Percentiles rank a stretch among this genome's conserved stretches.
These are phyloP conservation scores for Debaryomycetaceae sp. DNA, from an alignment of 1,139 yeast species.

Conservation along the genomic window DNA sequence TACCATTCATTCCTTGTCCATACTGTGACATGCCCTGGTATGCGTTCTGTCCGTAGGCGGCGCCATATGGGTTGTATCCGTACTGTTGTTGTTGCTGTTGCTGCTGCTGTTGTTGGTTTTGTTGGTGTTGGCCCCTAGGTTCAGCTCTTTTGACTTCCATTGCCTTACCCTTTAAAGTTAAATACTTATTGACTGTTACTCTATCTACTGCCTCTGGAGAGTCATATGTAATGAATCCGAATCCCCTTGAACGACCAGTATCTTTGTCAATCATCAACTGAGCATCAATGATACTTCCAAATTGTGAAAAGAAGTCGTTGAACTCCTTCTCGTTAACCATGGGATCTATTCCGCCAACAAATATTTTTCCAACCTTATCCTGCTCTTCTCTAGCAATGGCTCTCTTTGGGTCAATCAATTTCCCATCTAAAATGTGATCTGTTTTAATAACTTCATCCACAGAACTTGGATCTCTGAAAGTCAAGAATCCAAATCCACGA, in stretches of 20 bases:
- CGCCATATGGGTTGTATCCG: conserved; percentile 16
- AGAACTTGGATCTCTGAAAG: conserved; percentile 76
- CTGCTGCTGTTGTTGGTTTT: conserved; percentile 37
- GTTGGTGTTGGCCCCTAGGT: conserved; percentile 66
- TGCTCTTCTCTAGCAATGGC: conserved; percentile 98
- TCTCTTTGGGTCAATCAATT: conserved; percentile 95
- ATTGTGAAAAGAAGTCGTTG: conserved; percentile 80
- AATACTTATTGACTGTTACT: conserved; percentile 79
- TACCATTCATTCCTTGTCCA: conserved; percentile 44
- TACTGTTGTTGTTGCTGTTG: conserved; percentile 30
- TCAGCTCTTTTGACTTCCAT: conserved; percentile 99
- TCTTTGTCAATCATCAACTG: conserved; percentile 98
- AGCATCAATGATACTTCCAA: conserved; percentile 93
- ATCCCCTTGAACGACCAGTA: conserved; percentile 96
- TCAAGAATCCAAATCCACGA: conserved; percentile 93
- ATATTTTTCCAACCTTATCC: conserved; percentile 94
- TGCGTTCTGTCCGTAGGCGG: conserved; percentile 39
- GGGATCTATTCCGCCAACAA: conserved; percentile 97
- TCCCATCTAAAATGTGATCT: conserved; percentile 92
- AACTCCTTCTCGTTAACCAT: conserved; percentile 93
- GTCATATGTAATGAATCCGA: conserved; percentile 96
- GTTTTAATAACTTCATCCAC: conserved; percentile 86
- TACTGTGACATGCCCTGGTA: conserved; percentile 24
- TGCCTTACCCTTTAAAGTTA: conserved; percentile 81
- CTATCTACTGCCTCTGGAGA: conserved; percentile 94